Percentiles rank a stretch among this genome's conserved stretches.
Conservation (phyloP, 768 basidiomycete species). For the Kwoniella sp. region DNA sequence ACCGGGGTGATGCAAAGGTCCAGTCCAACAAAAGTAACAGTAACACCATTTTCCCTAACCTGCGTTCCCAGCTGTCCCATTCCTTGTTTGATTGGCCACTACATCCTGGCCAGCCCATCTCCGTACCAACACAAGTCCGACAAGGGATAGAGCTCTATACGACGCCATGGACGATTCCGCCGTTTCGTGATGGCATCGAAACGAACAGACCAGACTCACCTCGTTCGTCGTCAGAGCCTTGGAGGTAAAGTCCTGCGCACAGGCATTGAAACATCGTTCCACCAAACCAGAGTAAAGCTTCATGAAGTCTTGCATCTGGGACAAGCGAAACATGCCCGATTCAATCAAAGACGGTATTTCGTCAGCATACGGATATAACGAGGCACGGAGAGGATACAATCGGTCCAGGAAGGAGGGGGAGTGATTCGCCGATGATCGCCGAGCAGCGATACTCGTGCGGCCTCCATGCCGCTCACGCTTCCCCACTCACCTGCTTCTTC, state of each 20-base stretch:
- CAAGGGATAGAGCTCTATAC: background rate
- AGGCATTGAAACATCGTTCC: slow-evolving; percentile 92
- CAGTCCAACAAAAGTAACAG: too few species aligned
- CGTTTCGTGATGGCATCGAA: background rate
- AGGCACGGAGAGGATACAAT: background rate
- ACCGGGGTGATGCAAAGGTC: too few species aligned
- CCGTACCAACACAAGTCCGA: too few species aligned
- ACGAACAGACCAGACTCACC: slow-evolving; percentile 60
- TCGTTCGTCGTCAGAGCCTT: slow-evolving; percentile 92
- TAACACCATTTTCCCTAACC: too few species aligned
- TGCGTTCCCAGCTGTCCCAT: too few species aligned
- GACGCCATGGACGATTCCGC: background rate
- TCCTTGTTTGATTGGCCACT: too few species aligned
- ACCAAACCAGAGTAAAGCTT: slow-evolving; percentile 90
- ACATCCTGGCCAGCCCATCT: too few species aligned
- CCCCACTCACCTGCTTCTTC: slow-evolving; percentile 79
- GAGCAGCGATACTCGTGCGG: too few species aligned
- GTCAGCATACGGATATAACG: background rate
- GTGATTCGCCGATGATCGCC: background rate
- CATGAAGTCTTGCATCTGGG: slow-evolving; percentile 97
- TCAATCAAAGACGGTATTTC: background rate
- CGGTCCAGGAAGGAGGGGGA: background rate
- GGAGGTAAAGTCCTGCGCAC: slow-evolving; percentile 95
- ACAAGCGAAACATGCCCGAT: too few species aligned
- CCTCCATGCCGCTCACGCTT: too few species aligned